Percentiles rank a stretch among this genome's conserved stretches.
phyloP scores from a whole-genome alignment of 495 filamentous ascomycete species.

The Neurospora sp. region DNA sequence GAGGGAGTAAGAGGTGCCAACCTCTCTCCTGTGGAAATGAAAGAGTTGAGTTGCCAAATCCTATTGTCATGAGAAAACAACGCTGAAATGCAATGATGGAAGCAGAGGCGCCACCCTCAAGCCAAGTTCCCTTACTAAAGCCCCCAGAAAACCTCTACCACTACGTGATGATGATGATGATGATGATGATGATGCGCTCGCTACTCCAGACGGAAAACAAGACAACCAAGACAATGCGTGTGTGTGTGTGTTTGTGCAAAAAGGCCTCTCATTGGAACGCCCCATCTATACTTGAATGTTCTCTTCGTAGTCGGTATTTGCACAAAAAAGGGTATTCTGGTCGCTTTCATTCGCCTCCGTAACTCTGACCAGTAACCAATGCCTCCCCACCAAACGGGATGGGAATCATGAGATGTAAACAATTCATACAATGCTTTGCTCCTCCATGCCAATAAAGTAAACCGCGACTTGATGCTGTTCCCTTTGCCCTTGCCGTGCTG shows the following conservation, averaged over 20 bases:
- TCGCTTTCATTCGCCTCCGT: not conserved
- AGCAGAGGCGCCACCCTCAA: not conserved
- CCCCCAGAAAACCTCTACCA: not conserved
- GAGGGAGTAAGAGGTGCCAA: not conserved
- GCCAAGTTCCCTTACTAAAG: not conserved
- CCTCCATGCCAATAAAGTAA: not conserved
- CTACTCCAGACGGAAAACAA: not conserved
- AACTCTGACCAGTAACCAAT: not conserved
- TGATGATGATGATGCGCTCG: no score
- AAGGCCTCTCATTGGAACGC: not conserved
- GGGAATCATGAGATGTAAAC: not conserved
- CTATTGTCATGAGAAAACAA: not conserved
- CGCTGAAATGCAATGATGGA: not conserved
- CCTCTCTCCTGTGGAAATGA: not conserved
- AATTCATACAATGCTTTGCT: constrained; percentile 1
- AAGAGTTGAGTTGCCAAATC: not conserved
- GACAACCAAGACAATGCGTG: not conserved
- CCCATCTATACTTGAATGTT: not conserved
- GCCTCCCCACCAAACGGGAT: not conserved
- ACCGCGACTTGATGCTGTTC: not conserved
- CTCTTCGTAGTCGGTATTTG: not conserved
- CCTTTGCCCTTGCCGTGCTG: not conserved
- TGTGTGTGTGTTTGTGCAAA: not conserved
- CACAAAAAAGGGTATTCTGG: not conserved
- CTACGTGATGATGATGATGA: not conserved